Conservation (phyloP, 169 alveolate species). For the Babesia ovata region DNA sequence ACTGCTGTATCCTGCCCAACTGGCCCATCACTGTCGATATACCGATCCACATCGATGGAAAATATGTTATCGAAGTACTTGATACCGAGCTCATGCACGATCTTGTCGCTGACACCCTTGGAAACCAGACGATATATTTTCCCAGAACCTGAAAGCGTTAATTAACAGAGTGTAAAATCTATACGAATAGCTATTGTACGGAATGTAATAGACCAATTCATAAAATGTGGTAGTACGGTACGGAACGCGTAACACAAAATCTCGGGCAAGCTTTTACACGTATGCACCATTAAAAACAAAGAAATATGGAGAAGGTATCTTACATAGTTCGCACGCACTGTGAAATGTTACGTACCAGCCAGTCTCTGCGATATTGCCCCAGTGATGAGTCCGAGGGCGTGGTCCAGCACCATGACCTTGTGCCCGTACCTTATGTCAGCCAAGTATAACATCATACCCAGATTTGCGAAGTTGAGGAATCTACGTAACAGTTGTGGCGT, state of each 20-base stretch:
- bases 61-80: slow-evolving; percentile 47
- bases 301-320: background rate
- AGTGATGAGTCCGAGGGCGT: slow-evolving; percentile 57
- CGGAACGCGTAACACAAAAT: too few relatives aligned
- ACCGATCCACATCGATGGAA: slow-evolving; percentile 41
- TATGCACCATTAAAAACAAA: too few relatives aligned
- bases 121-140: slow-evolving; percentile 60
- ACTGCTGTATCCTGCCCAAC: background rate
- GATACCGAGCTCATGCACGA: slow-evolving; percentile 63
- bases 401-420: slow-evolving; percentile 59
- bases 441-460: slow-evolving; percentile 59
- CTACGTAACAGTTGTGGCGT: background rate
- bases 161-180: too few relatives aligned
- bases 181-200: too few relatives aligned
- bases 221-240: too few relatives aligned
- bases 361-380: slow-evolving; percentile 62
- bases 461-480: slow-evolving; percentile 43
- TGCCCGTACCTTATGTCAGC: slow-evolving; percentile 23
- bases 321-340: background rate
- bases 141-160: slow-evolving; percentile 39
- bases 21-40: background rate
- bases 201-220: too few relatives aligned
- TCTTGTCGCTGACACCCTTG: slow-evolving; percentile 67
- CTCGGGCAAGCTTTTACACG: too few relatives aligned
- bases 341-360: slow-evolving; percentile 3